These are phyloP conservation scores for Colletotrichum shisoi DNA, from an alignment of 2,329 filamentous ascomycete species.

Conservation along the genomic window DNA sequence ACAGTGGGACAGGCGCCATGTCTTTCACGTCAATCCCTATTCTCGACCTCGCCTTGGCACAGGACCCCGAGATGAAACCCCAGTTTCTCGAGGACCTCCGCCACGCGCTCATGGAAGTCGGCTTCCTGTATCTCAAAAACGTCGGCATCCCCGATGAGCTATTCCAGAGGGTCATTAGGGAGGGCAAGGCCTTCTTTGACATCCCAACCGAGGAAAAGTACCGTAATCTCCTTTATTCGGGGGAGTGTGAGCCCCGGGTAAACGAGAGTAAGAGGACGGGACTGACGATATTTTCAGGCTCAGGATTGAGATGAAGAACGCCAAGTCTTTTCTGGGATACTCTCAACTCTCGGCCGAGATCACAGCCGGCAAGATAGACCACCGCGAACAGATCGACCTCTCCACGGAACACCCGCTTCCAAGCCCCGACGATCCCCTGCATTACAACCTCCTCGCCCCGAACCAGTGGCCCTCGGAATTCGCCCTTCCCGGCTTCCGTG, in stretches of 20 bases:
- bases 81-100: constrained; percentile 75
- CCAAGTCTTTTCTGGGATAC: constrained; percentile 75
- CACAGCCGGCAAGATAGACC: constrained; percentile 78
- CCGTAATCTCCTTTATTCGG: constrained; percentile 26
- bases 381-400: constrained; percentile 86
- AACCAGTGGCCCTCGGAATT: constrained; percentile 78
- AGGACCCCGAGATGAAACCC: constrained; percentile 71
- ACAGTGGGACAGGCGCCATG: constrained; percentile 51
- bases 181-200: constrained; percentile 79
- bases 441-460: constrained; percentile 78
- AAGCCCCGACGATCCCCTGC: constrained; percentile 67
- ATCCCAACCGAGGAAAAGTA: constrained; percentile 79
- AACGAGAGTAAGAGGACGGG: neutral
- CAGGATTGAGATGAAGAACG: constrained; percentile 77
- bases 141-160: constrained; percentile 74
- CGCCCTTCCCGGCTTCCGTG: constrained; percentile 72
- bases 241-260: neutral
- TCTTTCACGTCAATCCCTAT: constrained; percentile 80
- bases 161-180: constrained; percentile 69
- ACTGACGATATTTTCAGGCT: constrained; percentile 52
- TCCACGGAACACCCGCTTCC: constrained; percentile 79
- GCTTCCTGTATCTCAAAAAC: constrained; percentile 85
- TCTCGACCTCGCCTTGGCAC: constrained; percentile 75
- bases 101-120: constrained; percentile 82
- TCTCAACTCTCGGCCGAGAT: constrained; percentile 71